A percentile compares a stretch with the other conserved stretches of the same genome.
Conservation (phyloP, 768 basidiomycete species). For the Kwoniella heveanensis region DNA sequence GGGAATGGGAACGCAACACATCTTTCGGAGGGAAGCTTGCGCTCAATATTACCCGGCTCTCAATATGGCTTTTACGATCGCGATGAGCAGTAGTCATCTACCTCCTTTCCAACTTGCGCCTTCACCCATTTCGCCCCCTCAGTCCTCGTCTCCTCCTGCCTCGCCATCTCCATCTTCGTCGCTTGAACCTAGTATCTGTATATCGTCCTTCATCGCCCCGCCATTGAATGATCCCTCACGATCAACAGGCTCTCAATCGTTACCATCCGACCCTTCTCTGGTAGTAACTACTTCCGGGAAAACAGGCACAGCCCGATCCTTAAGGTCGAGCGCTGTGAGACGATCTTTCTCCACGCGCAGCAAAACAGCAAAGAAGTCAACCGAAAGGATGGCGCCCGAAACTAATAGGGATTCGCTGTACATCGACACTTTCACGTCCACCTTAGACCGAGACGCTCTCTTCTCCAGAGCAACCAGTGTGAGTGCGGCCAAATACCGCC, state of each 20-base stretch:
- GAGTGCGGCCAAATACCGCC: no score
- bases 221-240: no score
- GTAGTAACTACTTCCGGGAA: no score
- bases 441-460: constrained; percentile 16
- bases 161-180: background rate
- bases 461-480: constrained; percentile 12
- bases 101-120: constrained; percentile 4
- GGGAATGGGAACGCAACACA: no score
- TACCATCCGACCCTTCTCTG: no score
- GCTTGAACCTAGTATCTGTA: no score
- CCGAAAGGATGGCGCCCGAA: background rate
- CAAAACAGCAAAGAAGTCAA: background rate
- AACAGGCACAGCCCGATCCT: no score
- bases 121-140: background rate
- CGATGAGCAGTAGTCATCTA: constrained; percentile 8
- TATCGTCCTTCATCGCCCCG: no score
- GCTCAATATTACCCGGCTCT: background rate
- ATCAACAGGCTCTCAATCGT: no score
- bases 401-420: constrained; percentile 1
- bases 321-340: background rate
- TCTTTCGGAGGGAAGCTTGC: no score
- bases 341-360: background rate
- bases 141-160: background rate
- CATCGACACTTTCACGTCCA: constrained; percentile 4
- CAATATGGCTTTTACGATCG: background rate